phyloP scores from a whole-genome alignment of 805 yeast genomes.

The Candida takata region DNA sequence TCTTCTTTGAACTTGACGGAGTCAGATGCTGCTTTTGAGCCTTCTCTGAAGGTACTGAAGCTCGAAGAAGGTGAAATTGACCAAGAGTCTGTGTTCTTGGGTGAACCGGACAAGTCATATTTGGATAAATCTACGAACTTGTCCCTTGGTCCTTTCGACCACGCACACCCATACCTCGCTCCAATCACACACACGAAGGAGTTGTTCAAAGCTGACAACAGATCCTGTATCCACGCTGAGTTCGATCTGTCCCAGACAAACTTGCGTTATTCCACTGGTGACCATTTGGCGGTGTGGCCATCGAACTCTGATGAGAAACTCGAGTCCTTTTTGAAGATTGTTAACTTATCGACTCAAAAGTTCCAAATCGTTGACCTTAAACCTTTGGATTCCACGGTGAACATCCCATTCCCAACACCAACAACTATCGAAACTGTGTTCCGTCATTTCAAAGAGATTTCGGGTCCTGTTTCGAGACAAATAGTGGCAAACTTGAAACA shows the following conservation, averaged over 20 bases:
- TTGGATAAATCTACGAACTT: conserved; percentile 27
- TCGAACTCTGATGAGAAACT: conserved; percentile 78
- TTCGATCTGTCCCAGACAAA: conserved; percentile 72
- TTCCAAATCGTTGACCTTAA: conserved; percentile 55
- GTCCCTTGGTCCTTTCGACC: conserved; percentile 69
- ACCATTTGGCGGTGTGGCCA: conserved; percentile 93
- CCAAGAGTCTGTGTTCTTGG: conserved; percentile 48
- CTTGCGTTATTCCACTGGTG: conserved; percentile 88
- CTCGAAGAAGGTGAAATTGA: conserved; percentile 32
- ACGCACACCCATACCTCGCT: conserved; percentile 77
- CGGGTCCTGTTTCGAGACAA: conserved; percentile 92
- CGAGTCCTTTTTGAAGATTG: conserved; percentile 52
- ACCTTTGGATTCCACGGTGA: conserved; percentile 62
- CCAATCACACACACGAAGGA: conserved; percentile 56
- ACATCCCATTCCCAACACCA: conserved; percentile 65
- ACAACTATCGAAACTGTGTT: conserved; percentile 84
- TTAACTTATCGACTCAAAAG: conserved; percentile 48
- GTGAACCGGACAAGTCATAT: conserved; percentile 60
- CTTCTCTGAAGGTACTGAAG: conserved; percentile 44
- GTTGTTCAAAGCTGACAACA: conserved; percentile 53
- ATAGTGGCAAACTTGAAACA: conserved; percentile 63
- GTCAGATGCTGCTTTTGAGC: conserved; percentile 72
- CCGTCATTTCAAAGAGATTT: conserved; percentile 82
- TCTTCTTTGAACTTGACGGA: conserved; percentile 63
- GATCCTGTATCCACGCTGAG: conserved; percentile 88